phyloP scores from a whole-genome alignment of 108 stramenopile genomes.

The Conticribra weissflogii region DNA sequence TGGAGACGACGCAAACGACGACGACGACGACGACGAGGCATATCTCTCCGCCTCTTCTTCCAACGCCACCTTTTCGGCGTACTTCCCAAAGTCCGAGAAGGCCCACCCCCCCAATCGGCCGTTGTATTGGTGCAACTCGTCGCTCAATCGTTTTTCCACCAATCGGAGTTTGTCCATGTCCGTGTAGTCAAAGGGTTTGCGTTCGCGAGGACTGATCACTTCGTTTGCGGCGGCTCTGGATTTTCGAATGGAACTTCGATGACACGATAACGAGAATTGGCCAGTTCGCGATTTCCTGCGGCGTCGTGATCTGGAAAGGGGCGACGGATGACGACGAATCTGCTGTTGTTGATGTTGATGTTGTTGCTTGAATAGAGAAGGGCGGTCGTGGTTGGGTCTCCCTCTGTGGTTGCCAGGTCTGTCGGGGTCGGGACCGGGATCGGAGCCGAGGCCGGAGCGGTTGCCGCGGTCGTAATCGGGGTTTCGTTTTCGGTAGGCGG shows the following conservation, averaged over 20 bases:
- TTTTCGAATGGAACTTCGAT: not conserved
- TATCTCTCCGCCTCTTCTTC: constrained; percentile 7
- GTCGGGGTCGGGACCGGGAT: too few species aligned
- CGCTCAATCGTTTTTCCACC: constrained; percentile 5
- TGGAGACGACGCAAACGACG: not conserved
- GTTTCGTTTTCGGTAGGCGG: constrained; percentile 23
- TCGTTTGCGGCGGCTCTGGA: not conserved
- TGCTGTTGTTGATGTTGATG: too few species aligned
- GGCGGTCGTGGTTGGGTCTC: not conserved
- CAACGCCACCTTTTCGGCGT: constrained; percentile 9
- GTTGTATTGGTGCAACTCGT: constrained; percentile 7
- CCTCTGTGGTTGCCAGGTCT: too few species aligned
- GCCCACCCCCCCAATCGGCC: not conserved
- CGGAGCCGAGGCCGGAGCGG: too few species aligned
- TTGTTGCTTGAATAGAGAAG: too few species aligned
- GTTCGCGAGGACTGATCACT: not conserved
- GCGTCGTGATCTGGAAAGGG: too few species aligned
- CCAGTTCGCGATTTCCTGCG: too few species aligned
- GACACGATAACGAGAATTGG: too few species aligned
- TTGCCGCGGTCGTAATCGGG: constrained; percentile 1
- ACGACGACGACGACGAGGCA: not conserved
- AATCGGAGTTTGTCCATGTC: not conserved
- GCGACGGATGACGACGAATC: too few species aligned
- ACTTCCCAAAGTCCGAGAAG: not conserved
- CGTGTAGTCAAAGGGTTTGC: not conserved